Evolutionary conservation across 2,329 filamentous ascomycete species (phyloP), one percentile per base, ranked within the genome.

Genomic region (Dendrostoma leiphaemia): DNA sequence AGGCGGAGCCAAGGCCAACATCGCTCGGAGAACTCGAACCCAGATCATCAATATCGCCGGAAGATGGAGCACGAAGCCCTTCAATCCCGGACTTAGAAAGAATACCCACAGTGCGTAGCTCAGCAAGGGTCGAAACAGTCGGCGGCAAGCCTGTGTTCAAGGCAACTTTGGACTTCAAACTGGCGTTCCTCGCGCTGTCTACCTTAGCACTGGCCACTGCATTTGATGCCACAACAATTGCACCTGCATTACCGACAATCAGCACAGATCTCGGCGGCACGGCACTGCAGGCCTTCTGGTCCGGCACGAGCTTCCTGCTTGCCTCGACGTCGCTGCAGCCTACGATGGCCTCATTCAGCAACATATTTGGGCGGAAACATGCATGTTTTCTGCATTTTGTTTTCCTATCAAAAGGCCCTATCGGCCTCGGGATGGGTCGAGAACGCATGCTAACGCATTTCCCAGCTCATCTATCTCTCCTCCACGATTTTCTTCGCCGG

Each of bases 221-320:
- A 12, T 72, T 88, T 26, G 85, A 88, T 65, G 84, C 83, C 4
- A 88, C 84, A 1, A 85, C 81, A 4, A 74, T 88, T 48, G 83
- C 81, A 4, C 83, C 86, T 6, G 83, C 85, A 4, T 68, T 87
- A 29, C 79, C 74, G 4, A 76, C 74, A 37, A 80, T 84, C 54
- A 75, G 79, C n/a, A 59, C 67, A 7, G 75, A 75, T 19, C 71
- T 85, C 6, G 60, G 72, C 26, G 80, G 81, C 40, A 75, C 74
- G 0, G 80, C 79, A 9, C 77, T 84, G 29, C 75, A 89, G 67
- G 83, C 84, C 0, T 89, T 89, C 63, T 90, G 86, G 87, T 80
- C 84, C 12, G 86, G 86, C 2, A 89, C 86, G 4, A 83, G 83
- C 15, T 90, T 88, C 60, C 72, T 90, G 4, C 76, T 90, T 5